Base-by-base conservation (phyloP, 2,329 filamentous ascomycete species). In the Cadophora malorum region DNA sequence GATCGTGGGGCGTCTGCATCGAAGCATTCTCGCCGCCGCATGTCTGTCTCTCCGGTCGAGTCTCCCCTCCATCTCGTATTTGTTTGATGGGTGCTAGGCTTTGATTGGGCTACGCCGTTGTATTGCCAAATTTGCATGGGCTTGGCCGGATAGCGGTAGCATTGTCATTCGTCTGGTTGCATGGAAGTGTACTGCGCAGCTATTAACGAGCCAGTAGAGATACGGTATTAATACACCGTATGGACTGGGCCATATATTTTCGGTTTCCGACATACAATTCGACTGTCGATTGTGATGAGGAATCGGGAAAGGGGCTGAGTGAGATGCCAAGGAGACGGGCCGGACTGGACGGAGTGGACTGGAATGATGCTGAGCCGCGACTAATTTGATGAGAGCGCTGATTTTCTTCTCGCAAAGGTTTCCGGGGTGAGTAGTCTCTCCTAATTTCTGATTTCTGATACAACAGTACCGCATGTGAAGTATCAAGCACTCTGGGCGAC, bases 21-120 rank as follows among this genome's bases (percentile, higher is more conserved):
- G 2, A 31, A 55, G 52, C 25, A 33, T 55, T 55, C 52, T 53
- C 25, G 25, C 50, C 50, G 25, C 35, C 25, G 21, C 10, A 28
- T 28, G 28, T 14, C 2, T 28, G 25, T 6, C 10, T 31, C 21
- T 31, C 25, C 3, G 31, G 12, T 53, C 25, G 41, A 19, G 41
- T 19, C 41, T 19, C 14, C 41, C 14, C 16, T 14, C 14, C 12
- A 16, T 31, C 50, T 53, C 50, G 50, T 53, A 53, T 53, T 53
- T 53, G 23, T 53, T 53, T 31, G 50, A 53, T 19, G 41, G 50
- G 23, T 9, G 23, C 12, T 8, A 19, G 50, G 28, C 14, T 53
- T 12, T 55, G 50, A 55, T 55, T 55, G 52, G 52, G n/a, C 52
- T 55, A 19, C 52, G 52, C 52, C 52, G 25, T 55, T 28, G 16